A percentile compares a stretch with the other conserved stretches of the same genome.
These are phyloP conservation scores for Thermothielavioides terrestris DNA, from an alignment of 495 filamentous ascomycete genomes.

Conservation along the genomic window DNA sequence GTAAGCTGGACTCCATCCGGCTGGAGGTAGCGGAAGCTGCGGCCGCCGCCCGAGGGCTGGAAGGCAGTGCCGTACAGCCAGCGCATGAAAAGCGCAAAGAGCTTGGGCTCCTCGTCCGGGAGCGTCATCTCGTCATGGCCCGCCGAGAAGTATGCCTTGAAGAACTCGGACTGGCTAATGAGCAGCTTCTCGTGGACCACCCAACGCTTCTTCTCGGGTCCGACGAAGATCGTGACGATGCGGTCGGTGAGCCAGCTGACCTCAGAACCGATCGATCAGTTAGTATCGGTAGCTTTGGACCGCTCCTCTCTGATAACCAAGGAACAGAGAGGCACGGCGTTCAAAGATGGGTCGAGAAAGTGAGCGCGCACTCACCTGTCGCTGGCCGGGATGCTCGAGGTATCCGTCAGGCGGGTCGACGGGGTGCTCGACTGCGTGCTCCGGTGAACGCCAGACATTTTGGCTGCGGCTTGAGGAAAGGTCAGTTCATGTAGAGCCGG, in stretches of 20 bases:
- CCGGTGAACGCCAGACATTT: no score
- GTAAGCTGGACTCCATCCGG: slow-evolving; percentile 10
- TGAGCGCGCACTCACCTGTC: no score
- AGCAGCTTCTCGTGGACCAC: slow-evolving; percentile 23
- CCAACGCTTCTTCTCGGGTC: slow-evolving; percentile 10
- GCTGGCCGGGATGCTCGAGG: no score
- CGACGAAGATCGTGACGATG: slow-evolving; percentile 17
- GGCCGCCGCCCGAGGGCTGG: background rate
- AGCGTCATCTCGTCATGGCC: slow-evolving; percentile 10
- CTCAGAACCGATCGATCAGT: background rate
- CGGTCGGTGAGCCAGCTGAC: slow-evolving; percentile 17
- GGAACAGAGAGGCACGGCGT: no score
- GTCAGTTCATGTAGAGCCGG: no score
- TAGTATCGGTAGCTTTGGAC: no score
- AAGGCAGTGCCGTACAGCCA: slow-evolving; percentile 27
- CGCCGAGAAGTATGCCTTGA: slow-evolving; percentile 3
- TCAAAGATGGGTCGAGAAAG: no score
- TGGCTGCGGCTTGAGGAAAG: no score
- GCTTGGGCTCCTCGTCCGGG: slow-evolving; percentile 11
- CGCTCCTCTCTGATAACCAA: no score
- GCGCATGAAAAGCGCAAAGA: slow-evolving; percentile 20
- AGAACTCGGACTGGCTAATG: slow-evolving; percentile 16
- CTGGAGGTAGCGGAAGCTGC: slow-evolving; percentile 7
- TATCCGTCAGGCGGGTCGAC: no score
- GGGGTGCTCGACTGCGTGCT: no score